phyloP scores from a whole-genome alignment of 2,329 filamentous ascomycete genomes.

The Fusarium mexicanum region DNA sequence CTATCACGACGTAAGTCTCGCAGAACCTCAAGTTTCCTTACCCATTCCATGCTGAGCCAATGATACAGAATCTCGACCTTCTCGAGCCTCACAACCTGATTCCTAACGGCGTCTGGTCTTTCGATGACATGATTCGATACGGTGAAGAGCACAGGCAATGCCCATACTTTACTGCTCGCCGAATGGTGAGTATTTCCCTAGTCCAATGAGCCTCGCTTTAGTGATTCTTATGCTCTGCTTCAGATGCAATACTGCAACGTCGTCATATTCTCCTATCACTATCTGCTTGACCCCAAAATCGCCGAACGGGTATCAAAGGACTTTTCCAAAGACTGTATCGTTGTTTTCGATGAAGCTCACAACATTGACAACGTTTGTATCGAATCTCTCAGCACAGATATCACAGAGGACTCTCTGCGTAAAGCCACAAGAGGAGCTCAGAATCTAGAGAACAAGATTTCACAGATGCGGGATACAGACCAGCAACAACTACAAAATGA shows the following conservation, averaged over 20 bases:
- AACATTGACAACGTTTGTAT: slow-evolving; percentile 99
- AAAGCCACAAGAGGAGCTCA: slow-evolving; percentile 91
- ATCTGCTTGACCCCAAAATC: slow-evolving; percentile 96
- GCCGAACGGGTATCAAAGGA: slow-evolving; percentile 95
- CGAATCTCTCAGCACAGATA: slow-evolving; percentile 93
- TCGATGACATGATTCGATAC: slow-evolving; percentile 88
- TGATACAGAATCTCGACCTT: slow-evolving; percentile 81
- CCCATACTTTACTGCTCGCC: slow-evolving; percentile 93
- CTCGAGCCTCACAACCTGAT: slow-evolving; percentile 95
- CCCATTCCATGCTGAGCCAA: slow-evolving; percentile 16
- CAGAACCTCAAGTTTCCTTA: background rate
- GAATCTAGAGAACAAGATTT: slow-evolving; percentile 90
- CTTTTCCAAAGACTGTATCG: slow-evolving; percentile 96
- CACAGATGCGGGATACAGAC: slow-evolving; percentile 95
- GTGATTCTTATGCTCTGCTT: background rate
- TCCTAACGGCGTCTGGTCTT: slow-evolving; percentile 93
- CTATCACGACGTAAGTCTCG: slow-evolving; percentile 81
- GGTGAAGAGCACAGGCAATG: slow-evolving; percentile 97
- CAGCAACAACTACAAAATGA: slow-evolving; percentile 94
- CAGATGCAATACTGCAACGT: slow-evolving; percentile 99
- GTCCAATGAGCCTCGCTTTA: background rate
- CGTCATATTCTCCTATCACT: slow-evolving; percentile 99
- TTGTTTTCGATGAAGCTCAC: slow-evolving; percentile 98
- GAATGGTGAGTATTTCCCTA: slow-evolving; percentile 73
- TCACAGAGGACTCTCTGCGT: slow-evolving; percentile 92